Base-by-base conservation (phyloP, 495 filamentous ascomycete species). In the Daldinia bambusicola region DNA sequence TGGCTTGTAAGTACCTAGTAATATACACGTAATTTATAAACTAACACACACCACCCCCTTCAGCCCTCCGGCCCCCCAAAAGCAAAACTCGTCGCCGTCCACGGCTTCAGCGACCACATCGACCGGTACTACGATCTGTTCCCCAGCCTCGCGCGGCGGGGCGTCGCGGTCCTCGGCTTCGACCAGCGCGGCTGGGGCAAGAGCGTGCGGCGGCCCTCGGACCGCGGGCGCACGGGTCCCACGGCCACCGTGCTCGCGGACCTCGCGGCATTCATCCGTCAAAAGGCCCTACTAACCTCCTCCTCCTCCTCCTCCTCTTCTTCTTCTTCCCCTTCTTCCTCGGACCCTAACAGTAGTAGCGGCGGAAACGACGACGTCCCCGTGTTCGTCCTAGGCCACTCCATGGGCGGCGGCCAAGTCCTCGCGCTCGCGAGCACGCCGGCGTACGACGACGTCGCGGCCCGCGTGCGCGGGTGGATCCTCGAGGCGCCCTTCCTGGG, bases 81-180 rank as follows among this genome's bases (percentile, higher is more conserved):
- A 63, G 93, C 94, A 13, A 89, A 89, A 31, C 70, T 95, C 18
- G 84, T 93, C 65, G 89, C 94, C 76, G 78, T 97, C 65, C 94
- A 97, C 80, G 94, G 94, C 69, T 97, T 92, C 84, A 91, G 87
- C 70, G 94, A 97, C 80, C 94, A 97, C 75, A 84, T 90, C 78
- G 89, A 93, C 77, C 84, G 86, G 18, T 93, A 94, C 78, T 82
- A 87, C 72, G 81, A 79, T 60, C 84, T 97, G 71, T 95, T 94
- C 77, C 78, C 86, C 14, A 75, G 75, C 0, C 86, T 97, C 48
- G 91, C 91, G 20, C 77, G 82, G n/a, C 85, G 85, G 30, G 91
- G 90, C 53, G 91, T 97, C 71, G 87, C 89, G 72, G 87, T 92
- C 48, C 83, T 88, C 75, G 86, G 87, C 66, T 90, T 93, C 72